phyloP scores from a whole-genome alignment of 352 stramenopile species.

The Globisporangium iwayamae region DNA sequence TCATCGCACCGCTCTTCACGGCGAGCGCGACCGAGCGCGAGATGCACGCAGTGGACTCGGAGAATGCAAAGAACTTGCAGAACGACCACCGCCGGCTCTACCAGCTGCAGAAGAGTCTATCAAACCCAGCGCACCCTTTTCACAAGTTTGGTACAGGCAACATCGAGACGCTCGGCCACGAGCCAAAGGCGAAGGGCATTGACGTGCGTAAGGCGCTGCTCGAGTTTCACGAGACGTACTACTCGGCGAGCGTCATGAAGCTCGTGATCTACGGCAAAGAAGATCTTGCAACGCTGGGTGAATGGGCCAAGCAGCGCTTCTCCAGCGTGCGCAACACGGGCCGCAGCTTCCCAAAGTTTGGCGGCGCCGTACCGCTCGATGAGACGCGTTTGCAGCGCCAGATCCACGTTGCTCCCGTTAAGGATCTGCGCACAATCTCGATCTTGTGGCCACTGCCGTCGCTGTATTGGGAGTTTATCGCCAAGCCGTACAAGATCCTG shows the following conservation, averaged over 20 bases:
- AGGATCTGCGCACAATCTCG: slow-evolving; percentile 71
- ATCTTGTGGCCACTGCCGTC: slow-evolving; percentile 61
- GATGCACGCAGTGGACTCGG: slow-evolving; percentile 95
- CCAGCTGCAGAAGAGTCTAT: slow-evolving; percentile 79
- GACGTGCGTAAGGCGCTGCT: slow-evolving; percentile 73
- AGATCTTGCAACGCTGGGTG: slow-evolving; percentile 71
- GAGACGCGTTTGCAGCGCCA: slow-evolving; percentile 35
- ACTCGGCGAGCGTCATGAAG: slow-evolving; percentile 29
- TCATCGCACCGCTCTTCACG: slow-evolving; percentile 94
- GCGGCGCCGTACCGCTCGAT: slow-evolving; percentile 44
- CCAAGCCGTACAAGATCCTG: slow-evolving; percentile 84
- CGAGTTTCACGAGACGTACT: slow-evolving; percentile 88
- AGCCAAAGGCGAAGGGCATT: slow-evolving; percentile 32
- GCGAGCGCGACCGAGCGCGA: slow-evolving; percentile 90
- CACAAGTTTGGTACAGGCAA: slow-evolving; percentile 91
- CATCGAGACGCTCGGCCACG: slow-evolving; percentile 63
- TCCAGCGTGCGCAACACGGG: slow-evolving; percentile 72
- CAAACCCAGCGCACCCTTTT: slow-evolving; percentile 76
- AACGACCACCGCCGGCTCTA: slow-evolving; percentile 88
- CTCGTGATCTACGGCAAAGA: slow-evolving; percentile 88
- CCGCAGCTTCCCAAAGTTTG: slow-evolving; percentile 47
- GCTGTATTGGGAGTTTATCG: slow-evolving; percentile 50
- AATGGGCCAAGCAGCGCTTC: slow-evolving; percentile 80
- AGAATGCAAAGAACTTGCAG: slow-evolving; percentile 96
- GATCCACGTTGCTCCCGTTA: slow-evolving; percentile 59